Evolutionary conservation across 257 asterid genomes (phyloP).

Genomic region (Nicotiana paniculata): DNA sequence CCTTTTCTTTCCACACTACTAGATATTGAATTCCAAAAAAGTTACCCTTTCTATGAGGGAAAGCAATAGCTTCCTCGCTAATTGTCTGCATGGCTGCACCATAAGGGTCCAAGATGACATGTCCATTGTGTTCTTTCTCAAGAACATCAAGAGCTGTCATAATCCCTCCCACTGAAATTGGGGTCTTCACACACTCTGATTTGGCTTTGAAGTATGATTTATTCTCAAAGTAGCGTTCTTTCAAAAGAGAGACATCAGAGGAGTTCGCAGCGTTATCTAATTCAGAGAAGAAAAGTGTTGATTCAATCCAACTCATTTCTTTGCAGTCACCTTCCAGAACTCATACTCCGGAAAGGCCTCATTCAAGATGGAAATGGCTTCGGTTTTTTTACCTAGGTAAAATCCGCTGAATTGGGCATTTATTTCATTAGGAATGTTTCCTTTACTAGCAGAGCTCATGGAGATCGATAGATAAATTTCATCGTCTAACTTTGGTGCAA

Average conservation of each 20-base stretch:
- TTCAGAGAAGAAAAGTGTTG: slow-evolving; percentile 56
- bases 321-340: slow-evolving; percentile 28
- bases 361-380: slow-evolving; percentile 27
- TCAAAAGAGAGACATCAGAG: slow-evolving; percentile 19
- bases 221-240: slow-evolving; percentile 28
- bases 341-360: slow-evolving; percentile 35
- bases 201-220: slow-evolving; percentile 64
- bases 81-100: slow-evolving; percentile 62
- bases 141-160: slow-evolving; percentile 21
- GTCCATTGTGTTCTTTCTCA: slow-evolving; percentile 54
- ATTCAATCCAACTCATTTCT: slow-evolving; percentile 71
- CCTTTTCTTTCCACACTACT: slow-evolving; percentile 46
- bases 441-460: slow-evolving; percentile 39
- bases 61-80: slow-evolving; percentile 46
- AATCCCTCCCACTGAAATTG: slow-evolving; percentile 31
- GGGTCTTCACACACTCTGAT: slow-evolving; percentile 52
- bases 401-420: slow-evolving; percentile 63
- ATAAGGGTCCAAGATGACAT: slow-evolving; percentile 59
- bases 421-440: slow-evolving; percentile 15
- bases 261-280: slow-evolving; percentile 16
- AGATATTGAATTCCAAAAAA: slow-evolving; percentile 53
- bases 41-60: slow-evolving; percentile 72
- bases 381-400: slow-evolving; percentile 35
- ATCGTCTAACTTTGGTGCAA: slow-evolving; percentile 41
- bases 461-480: slow-evolving; percentile 46